A percentile compares a stretch with the other conserved stretches of the same genome.
Conservation (phyloP, 1,284 basidiomycete species). For the Malassezia dermatis region DNA sequence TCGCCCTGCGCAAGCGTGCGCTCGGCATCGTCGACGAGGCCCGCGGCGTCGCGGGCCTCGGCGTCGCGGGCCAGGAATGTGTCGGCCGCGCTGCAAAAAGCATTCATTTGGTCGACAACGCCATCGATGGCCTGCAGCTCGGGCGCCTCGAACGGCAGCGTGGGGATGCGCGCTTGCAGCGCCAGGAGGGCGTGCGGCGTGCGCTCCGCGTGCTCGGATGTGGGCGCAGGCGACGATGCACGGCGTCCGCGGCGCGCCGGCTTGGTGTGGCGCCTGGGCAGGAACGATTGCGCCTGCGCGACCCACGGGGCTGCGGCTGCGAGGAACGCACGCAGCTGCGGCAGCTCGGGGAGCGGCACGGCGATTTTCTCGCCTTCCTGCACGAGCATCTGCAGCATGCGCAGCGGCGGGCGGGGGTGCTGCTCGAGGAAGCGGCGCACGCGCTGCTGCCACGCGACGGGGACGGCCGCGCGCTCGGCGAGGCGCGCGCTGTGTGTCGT, state of each 20-base stretch:
- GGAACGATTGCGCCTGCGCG: constrained; percentile 52
- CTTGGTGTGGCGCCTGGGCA: constrained; percentile 52
- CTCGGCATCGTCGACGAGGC: constrained; percentile 57
- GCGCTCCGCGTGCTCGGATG: constrained; percentile 16
- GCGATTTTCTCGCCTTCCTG: constrained; percentile 78
- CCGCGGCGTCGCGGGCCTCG: constrained; percentile 6
- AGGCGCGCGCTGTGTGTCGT: constrained; percentile 26
- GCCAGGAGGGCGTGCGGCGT: constrained; percentile 37
- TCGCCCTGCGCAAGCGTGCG: constrained; percentile 60
- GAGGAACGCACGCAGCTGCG: constrained; percentile 66
- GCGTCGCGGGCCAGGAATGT: constrained; percentile 18
- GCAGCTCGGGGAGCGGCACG: constrained; percentile 62
- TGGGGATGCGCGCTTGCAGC: constrained; percentile 61
- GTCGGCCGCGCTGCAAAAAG: constrained; percentile 55
- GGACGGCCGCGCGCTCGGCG: constrained; percentile 61
- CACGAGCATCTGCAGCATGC: constrained; percentile 64
- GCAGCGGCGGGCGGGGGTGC: constrained; percentile 60
- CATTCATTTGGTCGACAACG: constrained; percentile 60
- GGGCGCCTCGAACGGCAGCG: constrained; percentile 66
- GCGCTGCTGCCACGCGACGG: constrained; percentile 64
- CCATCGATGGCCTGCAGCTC: constrained; percentile 59
- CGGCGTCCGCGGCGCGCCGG: constrained; percentile 1
- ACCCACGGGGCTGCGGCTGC: constrained; percentile 72
- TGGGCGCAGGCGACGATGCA: not conserved
- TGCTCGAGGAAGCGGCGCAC: constrained; percentile 58